phyloP scores from a whole-genome alignment of 352 stramenopile genomes.

The Pythium biforme region DNA sequence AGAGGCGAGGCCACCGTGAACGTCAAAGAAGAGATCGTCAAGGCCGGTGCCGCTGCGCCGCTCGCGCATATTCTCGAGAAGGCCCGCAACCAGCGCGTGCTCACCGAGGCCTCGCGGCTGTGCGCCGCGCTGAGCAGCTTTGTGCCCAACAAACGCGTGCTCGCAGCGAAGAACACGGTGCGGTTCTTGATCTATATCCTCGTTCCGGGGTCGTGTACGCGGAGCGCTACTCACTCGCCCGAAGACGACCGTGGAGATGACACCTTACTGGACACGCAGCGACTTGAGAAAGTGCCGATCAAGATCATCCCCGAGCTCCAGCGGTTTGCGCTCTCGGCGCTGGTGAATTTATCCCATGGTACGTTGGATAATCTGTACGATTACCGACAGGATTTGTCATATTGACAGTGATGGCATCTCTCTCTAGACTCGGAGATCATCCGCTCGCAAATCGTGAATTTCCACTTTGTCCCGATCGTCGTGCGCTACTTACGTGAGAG shows the following conservation, averaged over 20 bases:
- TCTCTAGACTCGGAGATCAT: conserved; percentile 67
- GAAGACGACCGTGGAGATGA: conserved; percentile 6
- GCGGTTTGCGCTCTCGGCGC: conserved; percentile 44
- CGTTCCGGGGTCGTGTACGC: conserved; percentile 21
- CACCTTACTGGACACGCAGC: conserved; percentile 27
- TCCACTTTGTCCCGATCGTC: conserved; percentile 40
- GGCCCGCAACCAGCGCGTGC: conserved; percentile 47
- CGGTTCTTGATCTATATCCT: conserved; percentile 45
- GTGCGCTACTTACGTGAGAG: conserved; percentile 57
- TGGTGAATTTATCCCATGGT: conserved; percentile 73
- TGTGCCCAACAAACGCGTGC: conserved; percentile 62
- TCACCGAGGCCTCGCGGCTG: conserved; percentile 53
- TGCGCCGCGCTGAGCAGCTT: conserved; percentile 50
- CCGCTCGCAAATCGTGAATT: conserved; percentile 68
- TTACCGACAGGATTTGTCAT: too few relatives aligned
- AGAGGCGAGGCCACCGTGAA: conserved; percentile 11
- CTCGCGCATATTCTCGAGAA: conserved; percentile 53
- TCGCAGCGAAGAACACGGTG: conserved; percentile 66
- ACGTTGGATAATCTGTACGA: conserved; percentile 8
- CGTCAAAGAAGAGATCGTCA: conserved; percentile 70
- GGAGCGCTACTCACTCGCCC: neutral
- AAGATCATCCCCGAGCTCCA: conserved; percentile 40
- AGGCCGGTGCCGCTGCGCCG: conserved; percentile 42
- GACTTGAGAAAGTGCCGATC: conserved; percentile 40
- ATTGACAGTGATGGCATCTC: too few relatives aligned